Percentiles rank a stretch among this genome's conserved stretches.
These are phyloP conservation scores for Fusarium sterilihyphosum DNA, from an alignment of 2,329 filamentous ascomycete species.

Conservation along the genomic window DNA sequence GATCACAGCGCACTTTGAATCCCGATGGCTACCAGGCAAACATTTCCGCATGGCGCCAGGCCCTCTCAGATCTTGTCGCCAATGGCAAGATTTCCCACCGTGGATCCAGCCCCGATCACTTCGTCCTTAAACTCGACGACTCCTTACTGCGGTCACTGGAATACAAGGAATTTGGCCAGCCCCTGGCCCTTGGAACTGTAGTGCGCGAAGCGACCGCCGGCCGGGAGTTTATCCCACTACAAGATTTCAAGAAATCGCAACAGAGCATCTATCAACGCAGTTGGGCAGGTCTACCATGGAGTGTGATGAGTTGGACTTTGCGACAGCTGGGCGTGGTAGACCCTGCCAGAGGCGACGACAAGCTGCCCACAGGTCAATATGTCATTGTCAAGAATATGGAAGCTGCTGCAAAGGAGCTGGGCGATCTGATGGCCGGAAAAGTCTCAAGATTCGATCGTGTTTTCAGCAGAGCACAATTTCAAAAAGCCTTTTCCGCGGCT, in stretches of 20 bases:
- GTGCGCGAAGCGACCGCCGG: conserved; percentile 77
- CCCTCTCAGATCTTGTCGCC: conserved; percentile 74
- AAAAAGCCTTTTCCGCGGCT: conserved; percentile 63
- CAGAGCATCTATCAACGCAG: conserved; percentile 78
- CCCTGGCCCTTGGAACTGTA: conserved; percentile 81
- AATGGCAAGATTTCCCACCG: conserved; percentile 64
- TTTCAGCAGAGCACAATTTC: conserved; percentile 74
- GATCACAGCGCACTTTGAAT: conserved; percentile 77
- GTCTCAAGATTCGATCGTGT: conserved; percentile 70
- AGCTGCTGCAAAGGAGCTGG: conserved; percentile 65
- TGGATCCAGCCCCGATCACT: conserved; percentile 54
- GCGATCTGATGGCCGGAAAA: conserved; percentile 54
- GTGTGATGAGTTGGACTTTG: conserved; percentile 79
- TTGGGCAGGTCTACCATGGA: conserved; percentile 76
- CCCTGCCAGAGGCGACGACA: conserved; percentile 59
- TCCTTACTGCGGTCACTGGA: conserved; percentile 77
- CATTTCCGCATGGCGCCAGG: conserved; percentile 79
- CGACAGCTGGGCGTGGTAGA: conserved; percentile 73
- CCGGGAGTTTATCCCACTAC: conserved; percentile 75
- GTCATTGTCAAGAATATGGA: conserved; percentile 73
- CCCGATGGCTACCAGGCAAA: conserved; percentile 88
- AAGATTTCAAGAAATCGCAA: conserved; percentile 71
- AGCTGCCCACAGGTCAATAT: conserved; percentile 68
- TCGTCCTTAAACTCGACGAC: conserved; percentile 67
- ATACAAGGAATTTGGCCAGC: conserved; percentile 80